Percentiles rank a stretch among this genome's conserved stretches.
These are phyloP conservation scores for Colletotrichum musae DNA, from an alignment of 2,329 filamentous ascomycete species.

Conservation along the genomic window DNA sequence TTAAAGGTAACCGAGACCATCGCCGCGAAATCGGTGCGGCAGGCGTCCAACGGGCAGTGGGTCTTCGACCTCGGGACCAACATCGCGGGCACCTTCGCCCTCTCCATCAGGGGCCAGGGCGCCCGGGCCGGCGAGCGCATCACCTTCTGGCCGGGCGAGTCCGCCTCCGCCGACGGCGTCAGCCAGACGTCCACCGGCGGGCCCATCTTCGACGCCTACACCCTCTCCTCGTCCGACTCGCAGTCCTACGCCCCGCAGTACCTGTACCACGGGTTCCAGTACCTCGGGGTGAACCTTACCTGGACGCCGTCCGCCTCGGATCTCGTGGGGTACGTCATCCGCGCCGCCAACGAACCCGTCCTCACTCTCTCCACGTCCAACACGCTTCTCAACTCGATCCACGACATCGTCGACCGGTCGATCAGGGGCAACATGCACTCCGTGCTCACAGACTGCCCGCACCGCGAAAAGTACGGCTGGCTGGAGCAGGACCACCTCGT, in stretches of 20 bases:
- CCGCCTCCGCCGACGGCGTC: neutral
- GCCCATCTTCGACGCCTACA: slow-evolving; percentile 40
- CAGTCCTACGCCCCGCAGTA: slow-evolving; percentile 28
- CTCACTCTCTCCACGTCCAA: slow-evolving; percentile 18
- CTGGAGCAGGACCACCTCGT: slow-evolving; percentile 40
- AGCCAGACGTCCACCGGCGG: slow-evolving; percentile 21
- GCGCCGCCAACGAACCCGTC: slow-evolving; percentile 32
- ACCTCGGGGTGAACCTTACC: slow-evolving; percentile 37
- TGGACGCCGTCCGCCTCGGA: slow-evolving; percentile 31
- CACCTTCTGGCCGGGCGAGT: slow-evolving; percentile 32
- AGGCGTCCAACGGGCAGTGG: slow-evolving; percentile 25
- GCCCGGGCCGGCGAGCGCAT: slow-evolving; percentile 29
- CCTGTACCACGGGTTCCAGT: slow-evolving; percentile 36
- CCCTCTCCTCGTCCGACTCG: neutral
- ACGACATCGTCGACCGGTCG: slow-evolving; percentile 37
- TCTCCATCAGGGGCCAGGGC: slow-evolving; percentile 27
- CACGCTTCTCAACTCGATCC: slow-evolving; percentile 25
- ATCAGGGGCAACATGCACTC: slow-evolving; percentile 40
- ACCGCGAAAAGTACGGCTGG: slow-evolving; percentile 40
- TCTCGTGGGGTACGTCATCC: slow-evolving; percentile 24
- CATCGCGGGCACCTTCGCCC: slow-evolving; percentile 27
- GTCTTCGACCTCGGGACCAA: slow-evolving; percentile 38
- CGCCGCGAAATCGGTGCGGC: neutral
- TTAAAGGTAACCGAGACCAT: slow-evolving; percentile 32
- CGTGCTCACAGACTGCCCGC: slow-evolving; percentile 38